Evolutionary conservation across 495 filamentous ascomycete genomes (phyloP).

Genomic region (Immersiella caudata): DNA sequence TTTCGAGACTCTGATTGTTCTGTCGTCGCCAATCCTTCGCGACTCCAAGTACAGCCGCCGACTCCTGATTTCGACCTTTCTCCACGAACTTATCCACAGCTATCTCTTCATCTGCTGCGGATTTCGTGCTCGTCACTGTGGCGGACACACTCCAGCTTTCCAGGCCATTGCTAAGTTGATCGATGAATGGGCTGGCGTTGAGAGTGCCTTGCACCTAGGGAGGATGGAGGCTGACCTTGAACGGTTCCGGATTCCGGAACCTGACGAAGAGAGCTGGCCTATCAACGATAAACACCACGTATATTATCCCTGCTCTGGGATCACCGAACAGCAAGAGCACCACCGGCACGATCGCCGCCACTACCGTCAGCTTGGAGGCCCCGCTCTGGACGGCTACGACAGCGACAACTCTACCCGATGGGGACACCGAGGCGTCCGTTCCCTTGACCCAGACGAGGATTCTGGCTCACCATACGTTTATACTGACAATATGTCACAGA

Average conservation of each 20-base stretch:
- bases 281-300: constrained; percentile 1
- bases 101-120: constrained; percentile 60
- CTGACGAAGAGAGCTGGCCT: neutral
- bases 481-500: neutral
- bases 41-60: constrained; percentile 50
- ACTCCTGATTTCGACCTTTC: constrained; percentile 58
- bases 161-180: constrained; percentile 52
- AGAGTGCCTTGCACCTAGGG: constrained; percentile 48
- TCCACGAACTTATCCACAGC: constrained; percentile 62
- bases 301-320: constrained; percentile 34
- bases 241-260: constrained; percentile 37
- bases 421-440: constrained; percentile 16
- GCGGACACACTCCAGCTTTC: constrained; percentile 58
- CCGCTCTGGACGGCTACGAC: neutral
- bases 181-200: constrained; percentile 55
- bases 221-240: constrained; percentile 58
- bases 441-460: constrained; percentile 7
- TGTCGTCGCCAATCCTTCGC: constrained; percentile 54
- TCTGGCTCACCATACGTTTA: constrained; percentile 25
- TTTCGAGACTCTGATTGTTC: constrained; percentile 58
- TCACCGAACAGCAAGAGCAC: constrained; percentile 25
- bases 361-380: neutral
- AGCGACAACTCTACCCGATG: constrained; percentile 1
- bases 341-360: constrained; percentile 4
- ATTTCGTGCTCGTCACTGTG: constrained; percentile 49